A percentile compares a stretch with the other conserved stretches of the same genome.
Evolutionary conservation across 768 basidiomycete genomes (phyloP).

Genomic region (Hortiboletus campestris): DNA sequence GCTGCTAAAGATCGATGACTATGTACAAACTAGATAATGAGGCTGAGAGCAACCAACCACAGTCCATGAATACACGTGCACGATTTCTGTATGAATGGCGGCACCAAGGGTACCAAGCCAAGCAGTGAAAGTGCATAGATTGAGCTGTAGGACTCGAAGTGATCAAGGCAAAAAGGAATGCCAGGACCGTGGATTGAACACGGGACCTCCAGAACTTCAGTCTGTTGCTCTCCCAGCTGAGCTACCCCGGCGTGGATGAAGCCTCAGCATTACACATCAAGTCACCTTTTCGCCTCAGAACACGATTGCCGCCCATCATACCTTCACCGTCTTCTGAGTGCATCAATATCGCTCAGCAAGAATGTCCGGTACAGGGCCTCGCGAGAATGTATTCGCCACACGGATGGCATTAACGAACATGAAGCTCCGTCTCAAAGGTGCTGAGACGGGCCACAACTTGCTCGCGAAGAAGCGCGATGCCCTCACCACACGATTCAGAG

Average conservation of each 20-base stretch:
- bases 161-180: constrained; percentile 35
- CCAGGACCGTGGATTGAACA: constrained; percentile 79
- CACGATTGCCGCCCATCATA: too few relatives aligned
- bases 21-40: constrained; percentile 72
- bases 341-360: constrained; percentile 13
- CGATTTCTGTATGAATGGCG: neutral
- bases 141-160: neutral
- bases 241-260: constrained; percentile 50
- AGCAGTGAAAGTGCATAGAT: neutral
- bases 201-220: constrained; percentile 78
- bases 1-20: constrained; percentile 93
- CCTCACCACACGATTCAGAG: constrained; percentile 88
- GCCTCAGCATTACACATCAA: rapidly evolving
- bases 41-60: neutral
- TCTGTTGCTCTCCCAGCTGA: constrained; percentile 78
- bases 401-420: constrained; percentile 97
- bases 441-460: constrained; percentile 92
- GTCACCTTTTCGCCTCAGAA: neutral
- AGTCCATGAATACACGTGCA: neutral
- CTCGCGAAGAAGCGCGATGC: constrained; percentile 99
- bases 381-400: constrained; percentile 95
- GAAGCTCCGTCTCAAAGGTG: constrained; percentile 84
- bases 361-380: constrained; percentile 88
- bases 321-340: neutral
- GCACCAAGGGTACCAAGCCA: neutral